Conservation (phyloP, 805 yeast species). For the Ogataea trehaloabstinens region DNA sequence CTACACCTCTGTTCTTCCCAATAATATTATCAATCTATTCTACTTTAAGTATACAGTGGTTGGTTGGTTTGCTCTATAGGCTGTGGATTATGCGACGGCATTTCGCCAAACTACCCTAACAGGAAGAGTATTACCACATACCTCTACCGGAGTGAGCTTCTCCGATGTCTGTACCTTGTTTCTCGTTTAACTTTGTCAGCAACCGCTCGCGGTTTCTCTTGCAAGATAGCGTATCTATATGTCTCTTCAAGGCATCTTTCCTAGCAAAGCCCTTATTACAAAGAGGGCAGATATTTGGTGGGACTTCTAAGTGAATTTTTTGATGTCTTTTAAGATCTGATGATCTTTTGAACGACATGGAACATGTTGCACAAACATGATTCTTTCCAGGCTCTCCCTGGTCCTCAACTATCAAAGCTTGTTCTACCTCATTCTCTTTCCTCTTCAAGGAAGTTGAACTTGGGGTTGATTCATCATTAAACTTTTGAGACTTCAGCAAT, state of each 20-base stretch:
- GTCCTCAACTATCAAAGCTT: slow-evolving; percentile 21
- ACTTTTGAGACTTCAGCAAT: not conserved
- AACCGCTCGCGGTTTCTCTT: slow-evolving; percentile 63
- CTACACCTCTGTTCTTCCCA: no score
- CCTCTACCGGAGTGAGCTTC: not conserved
- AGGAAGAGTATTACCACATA: not conserved
- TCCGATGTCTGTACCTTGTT: not conserved
- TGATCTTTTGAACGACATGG: slow-evolving; percentile 61
- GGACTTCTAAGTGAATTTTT: slow-evolving; percentile 66
- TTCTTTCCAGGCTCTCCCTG: slow-evolving; percentile 18
- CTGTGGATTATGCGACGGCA: no score
- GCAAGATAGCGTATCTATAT: slow-evolving; percentile 72
- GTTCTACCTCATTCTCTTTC: not conserved
- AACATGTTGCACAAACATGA: slow-evolving; percentile 56
- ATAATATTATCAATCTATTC: no score
- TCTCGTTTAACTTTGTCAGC: slow-evolving; percentile 16
- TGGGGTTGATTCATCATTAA: not conserved
- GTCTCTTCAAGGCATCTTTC: slow-evolving; percentile 78
- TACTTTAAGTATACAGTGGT: no score
- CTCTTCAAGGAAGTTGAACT: not conserved
- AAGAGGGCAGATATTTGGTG: slow-evolving; percentile 70
- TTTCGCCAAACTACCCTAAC: no score
- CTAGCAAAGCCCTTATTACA: slow-evolving; percentile 86
- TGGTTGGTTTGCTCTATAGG: no score
- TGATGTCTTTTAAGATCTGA: slow-evolving; percentile 73